Conservation (phyloP, 345 rosid genomes). For the Erucastrum elatum region DNA sequence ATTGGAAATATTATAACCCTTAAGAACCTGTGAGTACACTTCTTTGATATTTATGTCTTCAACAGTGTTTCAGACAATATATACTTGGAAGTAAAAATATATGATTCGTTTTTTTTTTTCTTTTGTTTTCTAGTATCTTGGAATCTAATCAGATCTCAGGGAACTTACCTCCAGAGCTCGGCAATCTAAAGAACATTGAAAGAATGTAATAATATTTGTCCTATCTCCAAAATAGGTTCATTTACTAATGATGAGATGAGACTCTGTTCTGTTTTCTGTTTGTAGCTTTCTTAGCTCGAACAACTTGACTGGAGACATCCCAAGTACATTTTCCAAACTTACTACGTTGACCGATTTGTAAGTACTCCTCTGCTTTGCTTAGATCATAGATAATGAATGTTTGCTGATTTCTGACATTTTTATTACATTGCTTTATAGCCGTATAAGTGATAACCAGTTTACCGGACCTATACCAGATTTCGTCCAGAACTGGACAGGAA, state of each 20-base stretch:
- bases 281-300: conserved; percentile 52
- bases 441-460: conserved; percentile 54
- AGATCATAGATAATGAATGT: background rate
- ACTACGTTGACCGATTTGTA: conserved; percentile 48
- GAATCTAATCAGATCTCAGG: conserved; percentile 50
- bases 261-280: background rate
- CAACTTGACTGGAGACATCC: conserved; percentile 50
- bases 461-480: conserved; percentile 53
- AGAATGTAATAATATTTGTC: conserved; percentile 28
- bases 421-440: conserved; percentile 30
- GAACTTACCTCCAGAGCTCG: conserved; percentile 36
- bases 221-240: background rate
- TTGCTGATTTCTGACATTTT: background rate
- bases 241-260: background rate
- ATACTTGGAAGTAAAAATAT: background rate
- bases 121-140: conserved; percentile 23
- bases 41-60: background rate
- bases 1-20: conserved; percentile 51
- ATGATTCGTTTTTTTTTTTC: background rate
- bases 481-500: conserved; percentile 54
- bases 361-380: conserved; percentile 22
- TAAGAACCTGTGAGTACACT: conserved; percentile 43
- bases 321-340: conserved; percentile 49
- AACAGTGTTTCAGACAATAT: background rate
- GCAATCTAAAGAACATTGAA: conserved; percentile 23